A percentile compares a stretch with the other conserved stretches of the same genome.
Conservation (phyloP, 2,329 filamentous ascomycete genomes). For the Neospermospora avenae region DNA sequence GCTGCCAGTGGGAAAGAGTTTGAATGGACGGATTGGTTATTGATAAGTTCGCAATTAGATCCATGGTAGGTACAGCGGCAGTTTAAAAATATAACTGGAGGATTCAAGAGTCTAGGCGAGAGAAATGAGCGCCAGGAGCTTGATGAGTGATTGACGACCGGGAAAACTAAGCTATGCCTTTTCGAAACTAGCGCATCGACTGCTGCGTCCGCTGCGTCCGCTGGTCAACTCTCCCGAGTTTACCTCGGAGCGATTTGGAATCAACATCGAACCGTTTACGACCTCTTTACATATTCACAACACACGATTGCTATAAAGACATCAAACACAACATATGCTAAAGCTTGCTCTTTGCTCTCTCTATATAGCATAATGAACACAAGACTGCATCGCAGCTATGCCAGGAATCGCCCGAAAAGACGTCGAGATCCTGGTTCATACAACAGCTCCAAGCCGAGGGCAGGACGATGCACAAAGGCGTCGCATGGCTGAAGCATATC, state of each 20-base stretch:
- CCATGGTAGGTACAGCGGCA: not conserved
- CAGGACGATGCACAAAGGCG: conserved; percentile 34
- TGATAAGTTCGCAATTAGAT: not conserved
- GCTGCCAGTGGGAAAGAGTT: conserved; percentile 1
- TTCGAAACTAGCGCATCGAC: not conserved
- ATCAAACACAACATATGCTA: not conserved
- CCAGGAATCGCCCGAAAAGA: conserved; percentile 21
- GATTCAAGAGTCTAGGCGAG: no score
- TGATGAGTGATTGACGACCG: no score
- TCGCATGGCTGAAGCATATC: conserved; percentile 32
- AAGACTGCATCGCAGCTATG: conserved; percentile 16
- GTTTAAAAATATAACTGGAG: no score
- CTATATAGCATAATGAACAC: conserved; percentile 1
- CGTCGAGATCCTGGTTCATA: conserved; percentile 36
- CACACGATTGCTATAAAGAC: not conserved
- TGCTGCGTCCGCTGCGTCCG: no score
- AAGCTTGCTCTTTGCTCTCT: not conserved
- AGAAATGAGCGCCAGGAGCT: no score
- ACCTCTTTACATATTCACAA: not conserved
- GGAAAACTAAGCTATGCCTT: not conserved
- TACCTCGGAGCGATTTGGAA: not conserved
- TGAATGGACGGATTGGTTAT: not conserved
- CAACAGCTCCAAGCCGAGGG: conserved; percentile 32
- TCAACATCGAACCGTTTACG: no score
- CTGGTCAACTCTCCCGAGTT: not conserved